Evolutionary conservation across 768 basidiomycete genomes (phyloP).

Genomic region (Collybia sp.): DNA sequence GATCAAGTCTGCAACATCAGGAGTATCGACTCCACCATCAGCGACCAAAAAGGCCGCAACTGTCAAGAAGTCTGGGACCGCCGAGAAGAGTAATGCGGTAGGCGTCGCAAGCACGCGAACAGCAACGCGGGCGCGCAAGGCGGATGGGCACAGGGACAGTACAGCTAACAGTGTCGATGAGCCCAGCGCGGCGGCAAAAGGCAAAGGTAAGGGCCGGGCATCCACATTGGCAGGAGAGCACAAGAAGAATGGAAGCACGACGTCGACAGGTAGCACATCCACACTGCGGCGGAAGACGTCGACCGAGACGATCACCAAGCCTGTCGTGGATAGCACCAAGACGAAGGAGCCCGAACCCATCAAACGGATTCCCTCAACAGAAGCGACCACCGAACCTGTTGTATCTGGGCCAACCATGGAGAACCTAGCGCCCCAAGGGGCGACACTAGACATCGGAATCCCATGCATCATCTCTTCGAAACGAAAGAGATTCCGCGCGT

Average conservation of each 20-base stretch:
- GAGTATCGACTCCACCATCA: conserved; percentile 22
- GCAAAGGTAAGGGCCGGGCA: conserved; percentile 15
- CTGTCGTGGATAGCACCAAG: conserved; percentile 5
- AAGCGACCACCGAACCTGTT: not conserved
- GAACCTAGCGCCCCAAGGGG: conserved; percentile 40
- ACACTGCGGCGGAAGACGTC: conserved; percentile 38
- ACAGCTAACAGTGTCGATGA: conserved; percentile 1
- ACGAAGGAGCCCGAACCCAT: not conserved
- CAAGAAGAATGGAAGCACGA: conserved; percentile 40
- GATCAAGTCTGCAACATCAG: conserved; percentile 16
- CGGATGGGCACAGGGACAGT: not conserved
- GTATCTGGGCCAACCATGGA: conserved; percentile 9
- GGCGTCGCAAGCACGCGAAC: too few species aligned
- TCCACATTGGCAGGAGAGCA: conserved; percentile 26
- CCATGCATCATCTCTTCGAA: conserved; percentile 87
- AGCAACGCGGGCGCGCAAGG: too few species aligned
- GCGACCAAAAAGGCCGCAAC: conserved; percentile 18
- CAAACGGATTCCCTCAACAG: not conserved
- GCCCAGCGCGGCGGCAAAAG: not conserved
- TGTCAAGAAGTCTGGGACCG: conserved; percentile 10
- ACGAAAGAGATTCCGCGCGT: conserved; percentile 79
- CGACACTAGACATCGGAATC: conserved; percentile 80
- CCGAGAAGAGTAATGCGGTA: conserved; percentile 8
- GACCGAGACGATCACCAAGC: conserved; percentile 40
- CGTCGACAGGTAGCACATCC: conserved; percentile 35